phyloP scores from a whole-genome alignment of 805 yeast genomes.

The Kuraishia capsulata region DNA sequence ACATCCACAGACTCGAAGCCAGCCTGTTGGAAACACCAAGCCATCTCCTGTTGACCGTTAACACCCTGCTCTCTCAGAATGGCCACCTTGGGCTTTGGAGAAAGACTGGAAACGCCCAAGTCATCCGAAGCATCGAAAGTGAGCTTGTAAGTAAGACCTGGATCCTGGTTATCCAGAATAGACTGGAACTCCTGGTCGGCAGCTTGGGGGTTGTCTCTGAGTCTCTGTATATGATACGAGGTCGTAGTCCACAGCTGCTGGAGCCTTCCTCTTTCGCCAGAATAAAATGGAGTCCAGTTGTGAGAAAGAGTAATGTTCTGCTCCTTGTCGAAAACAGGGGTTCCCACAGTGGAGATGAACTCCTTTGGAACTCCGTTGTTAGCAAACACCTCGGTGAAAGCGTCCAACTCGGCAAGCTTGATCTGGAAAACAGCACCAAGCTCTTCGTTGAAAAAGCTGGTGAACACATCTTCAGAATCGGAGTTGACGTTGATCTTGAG shows the following conservation, averaged over 20 bases:
- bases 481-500: conserved; percentile 39
- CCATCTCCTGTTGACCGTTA: conserved; percentile 97
- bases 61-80: conserved; percentile 98
- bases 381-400: conserved; percentile 47
- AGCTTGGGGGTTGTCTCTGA: conserved; percentile 89
- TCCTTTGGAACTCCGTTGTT: conserved; percentile 48
- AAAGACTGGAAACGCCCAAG: conserved; percentile 25
- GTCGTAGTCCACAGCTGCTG: conserved; percentile 85
- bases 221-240: conserved; percentile 79
- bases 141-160: conserved; percentile 79
- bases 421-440: conserved; percentile 95
- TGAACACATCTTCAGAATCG: conserved; percentile 19
- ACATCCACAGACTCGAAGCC: conserved; percentile 94
- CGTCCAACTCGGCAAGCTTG: conserved; percentile 36
- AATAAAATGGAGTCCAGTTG: conserved; percentile 37
- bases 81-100: conserved; percentile 77
- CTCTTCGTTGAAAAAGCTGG: conserved; percentile 81
- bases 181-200: conserved; percentile 79
- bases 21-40: conserved; percentile 90
- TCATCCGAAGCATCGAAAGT: conserved; percentile 55
- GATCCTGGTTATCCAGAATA: conserved; percentile 74
- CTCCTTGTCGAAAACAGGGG: conserved; percentile 44
- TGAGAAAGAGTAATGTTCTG: conserved; percentile 36
- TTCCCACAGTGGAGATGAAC: conserved; percentile 57
- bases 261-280: conserved; percentile 54